phyloP scores from a whole-genome alignment of 371 early-diverging fungal species.

The Mucor ambiguus region DNA sequence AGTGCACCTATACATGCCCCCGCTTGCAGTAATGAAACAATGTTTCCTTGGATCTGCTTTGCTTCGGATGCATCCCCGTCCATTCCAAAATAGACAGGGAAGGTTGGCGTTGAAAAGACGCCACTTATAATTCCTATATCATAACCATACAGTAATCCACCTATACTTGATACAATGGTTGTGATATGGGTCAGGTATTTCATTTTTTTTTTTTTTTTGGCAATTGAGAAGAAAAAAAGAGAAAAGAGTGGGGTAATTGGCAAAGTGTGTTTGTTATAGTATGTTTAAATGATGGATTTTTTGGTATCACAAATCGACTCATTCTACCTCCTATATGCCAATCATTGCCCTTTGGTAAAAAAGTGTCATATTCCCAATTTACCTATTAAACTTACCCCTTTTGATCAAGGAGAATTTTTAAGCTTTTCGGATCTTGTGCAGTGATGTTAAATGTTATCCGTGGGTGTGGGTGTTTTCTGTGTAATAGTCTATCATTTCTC shows the following conservation, averaged over 20 bases:
- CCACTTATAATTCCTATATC: slow-evolving; percentile 25
- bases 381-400: not conserved
- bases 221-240: not conserved
- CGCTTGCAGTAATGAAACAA: slow-evolving; percentile 25
- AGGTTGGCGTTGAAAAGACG: slow-evolving; percentile 12
- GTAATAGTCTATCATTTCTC: not conserved
- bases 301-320: not conserved
- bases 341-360: not conserved
- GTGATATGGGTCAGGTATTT: slow-evolving; percentile 1
- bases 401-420: not conserved
- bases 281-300: not conserved
- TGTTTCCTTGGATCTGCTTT: slow-evolving; percentile 21
- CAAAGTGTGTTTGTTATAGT: not conserved
- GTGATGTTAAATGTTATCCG: not conserved
- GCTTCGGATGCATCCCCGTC: slow-evolving; percentile 8
- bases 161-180: slow-evolving; percentile 16
- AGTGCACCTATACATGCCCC: slow-evolving; percentile 29
- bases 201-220: not conserved
- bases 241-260: not conserved
- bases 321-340: not conserved
- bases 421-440: not conserved
- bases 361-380: not conserved
- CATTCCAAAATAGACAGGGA: slow-evolving; percentile 18
- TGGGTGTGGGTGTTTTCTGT: not conserved
- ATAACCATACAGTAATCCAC: slow-evolving; percentile 16